Evolutionary conservation across 805 yeast genomes (phyloP).

Genomic region (Lipomyces sp.): DNA sequence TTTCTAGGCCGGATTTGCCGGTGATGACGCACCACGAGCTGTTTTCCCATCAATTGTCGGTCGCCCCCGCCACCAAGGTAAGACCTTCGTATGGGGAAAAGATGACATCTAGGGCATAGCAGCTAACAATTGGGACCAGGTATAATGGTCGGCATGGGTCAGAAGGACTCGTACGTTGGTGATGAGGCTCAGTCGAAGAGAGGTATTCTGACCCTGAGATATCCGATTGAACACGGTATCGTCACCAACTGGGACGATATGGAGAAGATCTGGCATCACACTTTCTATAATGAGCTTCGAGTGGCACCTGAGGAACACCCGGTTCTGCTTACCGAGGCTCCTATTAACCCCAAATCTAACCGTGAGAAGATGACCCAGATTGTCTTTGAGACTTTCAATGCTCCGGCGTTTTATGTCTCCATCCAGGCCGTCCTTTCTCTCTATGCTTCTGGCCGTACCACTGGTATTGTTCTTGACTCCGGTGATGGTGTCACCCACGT

Average conservation of each 20-base stretch:
- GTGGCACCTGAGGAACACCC: conserved; percentile 99
- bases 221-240: conserved; percentile 99
- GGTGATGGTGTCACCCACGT: conserved; percentile 99
- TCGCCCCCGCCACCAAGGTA: conserved; percentile 99
- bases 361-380: conserved; percentile 99
- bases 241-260: conserved; percentile 99
- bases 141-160: conserved; percentile 91
- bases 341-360: conserved; percentile 99
- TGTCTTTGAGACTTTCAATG: conserved; percentile 98
- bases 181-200: conserved; percentile 99
- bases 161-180: conserved; percentile 99
- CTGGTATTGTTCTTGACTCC: conserved; percentile 99
- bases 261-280: conserved; percentile 99
- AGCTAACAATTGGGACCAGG: conserved; percentile 13
- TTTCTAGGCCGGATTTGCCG: conserved; percentile 94
- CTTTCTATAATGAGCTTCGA: conserved; percentile 99
- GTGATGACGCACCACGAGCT: conserved; percentile 99
- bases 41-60: conserved; percentile 99
- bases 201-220: conserved; percentile 98
- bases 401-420: conserved; percentile 98
- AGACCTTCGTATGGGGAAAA: conserved; percentile 44
- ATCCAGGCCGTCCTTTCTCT: conserved; percentile 98
- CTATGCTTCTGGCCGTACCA: conserved; percentile 99
- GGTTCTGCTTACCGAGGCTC: conserved; percentile 98
- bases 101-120: not conserved